phyloP scores from a whole-genome alignment of 23 red algal species.

The Gracilariopsis chorda region DNA sequence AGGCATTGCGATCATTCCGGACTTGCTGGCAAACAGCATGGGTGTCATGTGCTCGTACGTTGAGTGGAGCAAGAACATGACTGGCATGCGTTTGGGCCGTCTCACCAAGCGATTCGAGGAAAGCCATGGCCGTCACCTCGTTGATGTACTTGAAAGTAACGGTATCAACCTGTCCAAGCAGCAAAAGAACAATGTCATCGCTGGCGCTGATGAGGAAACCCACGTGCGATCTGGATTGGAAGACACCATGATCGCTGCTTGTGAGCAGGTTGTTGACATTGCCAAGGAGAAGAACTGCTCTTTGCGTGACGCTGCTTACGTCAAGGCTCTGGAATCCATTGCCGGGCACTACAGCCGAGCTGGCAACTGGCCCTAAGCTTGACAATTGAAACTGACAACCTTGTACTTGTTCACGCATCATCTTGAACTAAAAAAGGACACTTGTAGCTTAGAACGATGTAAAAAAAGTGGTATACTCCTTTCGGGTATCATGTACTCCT shows the following conservation, averaged over 20 bases:
- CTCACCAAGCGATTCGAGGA: conserved; percentile 91
- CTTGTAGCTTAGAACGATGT: too few relatives aligned
- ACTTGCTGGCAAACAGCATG: conserved; percentile 90
- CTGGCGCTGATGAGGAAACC: conserved; percentile 86
- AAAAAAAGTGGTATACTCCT: too few relatives aligned
- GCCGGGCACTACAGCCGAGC: conserved; percentile 44
- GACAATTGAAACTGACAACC: too few relatives aligned
- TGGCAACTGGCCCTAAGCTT: conserved; percentile 62
- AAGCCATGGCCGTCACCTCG: conserved; percentile 64
- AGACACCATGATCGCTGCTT: conserved; percentile 90
- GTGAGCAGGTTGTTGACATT: conserved; percentile 50
- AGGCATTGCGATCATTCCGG: conserved; percentile 76
- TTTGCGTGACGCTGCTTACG: conserved; percentile 75
- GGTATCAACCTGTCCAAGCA: conserved; percentile 73
- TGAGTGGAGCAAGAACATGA: conserved; percentile 97
- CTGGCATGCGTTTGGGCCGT: conserved; percentile 87
- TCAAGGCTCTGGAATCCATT: conserved; percentile 73
- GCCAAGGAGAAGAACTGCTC: conserved; percentile 64
- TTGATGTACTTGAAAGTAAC: conserved; percentile 78
- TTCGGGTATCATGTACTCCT: too few relatives aligned
- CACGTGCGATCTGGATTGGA: conserved; percentile 90
- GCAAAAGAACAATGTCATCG: conserved; percentile 65
- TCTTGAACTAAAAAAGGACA: too few relatives aligned
- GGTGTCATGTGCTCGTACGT: conserved; percentile 96
- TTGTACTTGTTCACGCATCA: too few relatives aligned